A percentile compares a stretch with the other conserved stretches of the same genome.
Conservation (phyloP, 768 basidiomycete species). For the Gloeopeniophorella convolvens region DNA sequence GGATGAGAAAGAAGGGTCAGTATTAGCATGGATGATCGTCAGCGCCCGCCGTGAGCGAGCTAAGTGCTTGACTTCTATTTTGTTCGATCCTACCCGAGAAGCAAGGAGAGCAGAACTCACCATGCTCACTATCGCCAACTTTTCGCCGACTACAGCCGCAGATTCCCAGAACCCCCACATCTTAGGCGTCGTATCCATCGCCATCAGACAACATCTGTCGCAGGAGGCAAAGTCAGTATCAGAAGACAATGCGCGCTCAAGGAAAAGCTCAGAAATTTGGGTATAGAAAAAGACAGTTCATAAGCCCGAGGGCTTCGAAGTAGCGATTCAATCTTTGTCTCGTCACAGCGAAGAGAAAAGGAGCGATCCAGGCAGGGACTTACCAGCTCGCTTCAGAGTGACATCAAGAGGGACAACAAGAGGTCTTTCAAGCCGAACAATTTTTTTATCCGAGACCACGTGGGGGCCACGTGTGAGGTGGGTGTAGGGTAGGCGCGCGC, state of each 20-base stretch:
- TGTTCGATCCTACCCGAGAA: constrained; percentile 48
- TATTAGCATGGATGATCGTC: constrained; percentile 84
- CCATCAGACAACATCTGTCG: not conserved
- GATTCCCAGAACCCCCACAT: not conserved
- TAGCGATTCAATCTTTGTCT: constrained; percentile 77
- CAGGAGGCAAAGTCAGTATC: not conserved
- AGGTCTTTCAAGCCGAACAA: no score
- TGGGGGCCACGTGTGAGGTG: no score
- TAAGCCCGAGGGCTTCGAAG: constrained; percentile 66
- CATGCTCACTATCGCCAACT: not conserved
- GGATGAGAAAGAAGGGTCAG: constrained; percentile 40
- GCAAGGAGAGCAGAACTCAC: constrained; percentile 33
- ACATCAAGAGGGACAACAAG: no score
- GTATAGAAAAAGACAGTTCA: constrained; percentile 68
- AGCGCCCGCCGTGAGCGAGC: constrained; percentile 55
- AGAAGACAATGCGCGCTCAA: not conserved
- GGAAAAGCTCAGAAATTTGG: constrained; percentile 79
- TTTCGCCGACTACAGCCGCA: not conserved
- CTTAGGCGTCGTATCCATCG: not conserved
- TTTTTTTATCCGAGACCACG: no score
- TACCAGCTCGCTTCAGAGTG: no score
- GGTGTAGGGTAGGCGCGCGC: no score
- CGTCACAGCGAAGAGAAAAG: constrained; percentile 42
- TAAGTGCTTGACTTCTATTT: constrained; percentile 93
- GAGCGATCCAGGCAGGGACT: no score